These are phyloP conservation scores for Oryza brachyantha DNA, from an alignment of 176 grass and related monocot genomes.

Conservation along the genomic window DNA sequence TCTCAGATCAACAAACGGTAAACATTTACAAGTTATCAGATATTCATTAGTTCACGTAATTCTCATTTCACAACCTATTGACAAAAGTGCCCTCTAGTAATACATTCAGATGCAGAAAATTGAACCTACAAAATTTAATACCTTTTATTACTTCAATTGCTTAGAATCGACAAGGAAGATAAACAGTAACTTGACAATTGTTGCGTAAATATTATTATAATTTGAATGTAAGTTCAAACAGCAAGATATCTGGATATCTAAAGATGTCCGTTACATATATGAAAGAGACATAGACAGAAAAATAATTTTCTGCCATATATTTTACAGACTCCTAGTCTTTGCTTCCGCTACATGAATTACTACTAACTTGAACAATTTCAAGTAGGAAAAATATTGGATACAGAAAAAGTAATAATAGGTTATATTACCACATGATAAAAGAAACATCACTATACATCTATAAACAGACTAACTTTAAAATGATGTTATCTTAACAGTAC, in stretches of 20 bases:
- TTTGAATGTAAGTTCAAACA: background rate
- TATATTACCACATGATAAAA: constrained; percentile 3
- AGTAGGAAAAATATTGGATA: background rate
- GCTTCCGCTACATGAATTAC: constrained; percentile 17
- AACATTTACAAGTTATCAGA: background rate
- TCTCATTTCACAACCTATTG: constrained; percentile 12
- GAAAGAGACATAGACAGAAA: constrained; percentile 2
- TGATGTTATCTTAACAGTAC: constrained; percentile 2
- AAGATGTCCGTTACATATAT: background rate
- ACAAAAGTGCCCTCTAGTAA: too few relatives aligned
- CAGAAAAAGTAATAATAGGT: background rate
- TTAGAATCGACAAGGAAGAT: background rate
- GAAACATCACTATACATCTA: background rate
- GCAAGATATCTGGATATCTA: background rate
- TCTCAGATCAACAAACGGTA: background rate
- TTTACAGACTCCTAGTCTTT: background rate
- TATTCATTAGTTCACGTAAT: background rate
- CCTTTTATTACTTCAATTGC: background rate
- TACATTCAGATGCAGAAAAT: too few relatives aligned
- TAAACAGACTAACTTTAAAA: background rate
- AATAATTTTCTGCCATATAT: background rate
- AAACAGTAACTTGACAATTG: background rate
- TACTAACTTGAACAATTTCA: background rate
- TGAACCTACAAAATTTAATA: background rate
- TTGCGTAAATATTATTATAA: background rate